These are phyloP conservation scores for Begonia loranthoides DNA, from an alignment of 306 rosid genomes.

Conservation along the genomic window DNA sequence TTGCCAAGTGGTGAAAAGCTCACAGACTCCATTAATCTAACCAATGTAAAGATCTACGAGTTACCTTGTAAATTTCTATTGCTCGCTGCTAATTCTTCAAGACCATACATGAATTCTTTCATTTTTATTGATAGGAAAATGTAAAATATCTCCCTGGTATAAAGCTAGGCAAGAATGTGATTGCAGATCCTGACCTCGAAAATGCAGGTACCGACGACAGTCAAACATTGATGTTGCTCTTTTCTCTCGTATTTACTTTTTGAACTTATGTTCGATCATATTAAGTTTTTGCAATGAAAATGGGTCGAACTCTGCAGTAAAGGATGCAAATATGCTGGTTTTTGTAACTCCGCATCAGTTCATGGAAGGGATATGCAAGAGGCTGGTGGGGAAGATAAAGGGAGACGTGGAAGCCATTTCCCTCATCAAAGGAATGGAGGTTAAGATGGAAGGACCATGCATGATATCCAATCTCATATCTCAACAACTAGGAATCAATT, in stretches of 20 bases:
- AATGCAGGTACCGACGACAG: slow-evolving; percentile 36
- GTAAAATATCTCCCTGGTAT: slow-evolving; percentile 85
- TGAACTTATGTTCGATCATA: too few relatives aligned
- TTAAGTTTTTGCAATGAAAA: too few relatives aligned
- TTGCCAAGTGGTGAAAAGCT: slow-evolving; percentile 71
- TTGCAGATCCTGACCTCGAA: slow-evolving; percentile 78
- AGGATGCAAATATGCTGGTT: slow-evolving; percentile 76
- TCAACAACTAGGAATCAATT: slow-evolving; percentile 48
- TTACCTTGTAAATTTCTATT: too few relatives aligned
- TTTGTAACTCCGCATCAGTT: slow-evolving; percentile 93
- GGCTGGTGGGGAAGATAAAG: slow-evolving; percentile 47
- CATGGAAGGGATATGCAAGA: slow-evolving; percentile 79
- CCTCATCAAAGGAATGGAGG: slow-evolving; percentile 95
- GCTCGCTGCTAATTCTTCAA: too few relatives aligned
- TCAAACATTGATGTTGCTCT: too few relatives aligned
- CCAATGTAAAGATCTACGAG: slow-evolving; percentile 38
- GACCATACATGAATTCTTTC: slow-evolving; percentile 2
- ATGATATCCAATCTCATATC: slow-evolving; percentile 83
- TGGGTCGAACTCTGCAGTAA: slow-evolving; percentile 31
- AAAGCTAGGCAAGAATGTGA: slow-evolving; percentile 78
- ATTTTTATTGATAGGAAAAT: slow-evolving; percentile 51
- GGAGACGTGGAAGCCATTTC: slow-evolving; percentile 66
- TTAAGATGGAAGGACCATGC: slow-evolving; percentile 93
- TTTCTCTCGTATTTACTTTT: too few relatives aligned
- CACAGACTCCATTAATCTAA: slow-evolving; percentile 59